These are phyloP conservation scores for Rhodotorula kratochvilovae DNA, from an alignment of 768 basidiomycete species.

Conservation along the genomic window DNA sequence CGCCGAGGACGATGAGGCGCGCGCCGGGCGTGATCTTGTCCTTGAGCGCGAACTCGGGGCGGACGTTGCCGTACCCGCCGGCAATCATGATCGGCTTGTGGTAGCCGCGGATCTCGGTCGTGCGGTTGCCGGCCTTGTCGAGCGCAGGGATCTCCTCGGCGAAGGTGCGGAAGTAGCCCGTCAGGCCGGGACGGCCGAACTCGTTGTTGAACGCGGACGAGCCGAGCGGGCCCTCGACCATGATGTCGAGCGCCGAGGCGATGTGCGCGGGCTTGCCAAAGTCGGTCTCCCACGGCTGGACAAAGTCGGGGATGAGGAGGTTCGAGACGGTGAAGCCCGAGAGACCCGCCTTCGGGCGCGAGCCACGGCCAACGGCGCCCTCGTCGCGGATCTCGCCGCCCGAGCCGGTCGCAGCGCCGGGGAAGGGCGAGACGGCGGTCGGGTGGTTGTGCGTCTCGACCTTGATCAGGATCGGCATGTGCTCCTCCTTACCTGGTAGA, in stretches of 20 bases:
- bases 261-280: constrained; percentile 87
- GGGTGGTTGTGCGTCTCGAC: constrained; percentile 99
- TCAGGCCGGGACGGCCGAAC: constrained; percentile 85
- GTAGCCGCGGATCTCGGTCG: constrained; percentile 77
- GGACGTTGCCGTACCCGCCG: constrained; percentile 90
- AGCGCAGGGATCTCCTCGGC: constrained; percentile 62
- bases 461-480: constrained; percentile 86
- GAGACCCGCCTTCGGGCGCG: constrained; percentile 92
- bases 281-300: constrained; percentile 93
- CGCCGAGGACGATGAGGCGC: constrained; percentile 86
- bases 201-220: constrained; percentile 97
- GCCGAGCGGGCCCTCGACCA: constrained; percentile 91
- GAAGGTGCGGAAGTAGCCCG: constrained; percentile 95
- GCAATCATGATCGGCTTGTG: constrained; percentile 99
- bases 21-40: constrained; percentile 70
- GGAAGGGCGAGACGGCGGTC: constrained; percentile 94
- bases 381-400: constrained; percentile 98
- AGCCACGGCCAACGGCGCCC: constrained; percentile 89
- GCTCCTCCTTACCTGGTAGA: constrained; percentile 62
- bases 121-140: constrained; percentile 49
- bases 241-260: constrained; percentile 89
- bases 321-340: constrained; percentile 90
- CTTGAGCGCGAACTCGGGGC: constrained; percentile 76
- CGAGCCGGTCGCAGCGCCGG: constrained; percentile 97
- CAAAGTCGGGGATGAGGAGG: constrained; percentile 81